These are phyloP conservation scores for Casaregolazyma suthepensis DNA, from an alignment of 1,139 yeast genomes.

Conservation along the genomic window DNA sequence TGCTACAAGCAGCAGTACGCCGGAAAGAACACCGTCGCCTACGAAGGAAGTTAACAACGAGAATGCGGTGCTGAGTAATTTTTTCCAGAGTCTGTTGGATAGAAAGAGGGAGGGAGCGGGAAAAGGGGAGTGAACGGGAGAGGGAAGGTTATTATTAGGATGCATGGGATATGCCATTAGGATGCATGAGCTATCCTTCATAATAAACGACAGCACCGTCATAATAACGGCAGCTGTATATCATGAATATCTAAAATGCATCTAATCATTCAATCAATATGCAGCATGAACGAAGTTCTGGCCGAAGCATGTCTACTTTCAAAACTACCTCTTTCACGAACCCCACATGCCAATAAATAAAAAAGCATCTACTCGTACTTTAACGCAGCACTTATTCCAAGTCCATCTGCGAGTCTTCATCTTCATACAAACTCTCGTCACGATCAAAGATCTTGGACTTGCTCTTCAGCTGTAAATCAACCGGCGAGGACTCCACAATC, in stretches of 20 bases:
- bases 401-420: slow-evolving; percentile 23
- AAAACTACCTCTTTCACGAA: too few species aligned
- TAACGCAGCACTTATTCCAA: slow-evolving; percentile 12
- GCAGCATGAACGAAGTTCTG: too few species aligned
- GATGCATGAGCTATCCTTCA: too few species aligned
- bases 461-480: slow-evolving; percentile 2
- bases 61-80: slow-evolving; percentile 27
- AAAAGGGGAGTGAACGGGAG: too few species aligned
- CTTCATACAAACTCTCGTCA: slow-evolving; percentile 13
- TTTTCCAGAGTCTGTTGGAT: slow-evolving; percentile 27
- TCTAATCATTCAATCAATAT: too few species aligned
- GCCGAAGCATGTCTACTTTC: too few species aligned
- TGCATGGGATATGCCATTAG: too few species aligned
- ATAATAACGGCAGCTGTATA: too few species aligned
- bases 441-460: slow-evolving; percentile 4
- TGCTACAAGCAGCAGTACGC: neutral
- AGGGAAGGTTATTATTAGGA: neutral
- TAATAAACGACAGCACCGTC: too few species aligned
- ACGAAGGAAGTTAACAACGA: slow-evolving; percentile 12
- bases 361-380: too few species aligned
- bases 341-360: too few species aligned
- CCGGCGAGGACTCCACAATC: slow-evolving; percentile 10
- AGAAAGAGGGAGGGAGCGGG: slow-evolving; percentile 6
- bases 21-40: slow-evolving; percentile 6
- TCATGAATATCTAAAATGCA: too few species aligned